Base-by-base conservation (phyloP, 345 rosid species). In the Bretschneidera sinensis region DNA sequence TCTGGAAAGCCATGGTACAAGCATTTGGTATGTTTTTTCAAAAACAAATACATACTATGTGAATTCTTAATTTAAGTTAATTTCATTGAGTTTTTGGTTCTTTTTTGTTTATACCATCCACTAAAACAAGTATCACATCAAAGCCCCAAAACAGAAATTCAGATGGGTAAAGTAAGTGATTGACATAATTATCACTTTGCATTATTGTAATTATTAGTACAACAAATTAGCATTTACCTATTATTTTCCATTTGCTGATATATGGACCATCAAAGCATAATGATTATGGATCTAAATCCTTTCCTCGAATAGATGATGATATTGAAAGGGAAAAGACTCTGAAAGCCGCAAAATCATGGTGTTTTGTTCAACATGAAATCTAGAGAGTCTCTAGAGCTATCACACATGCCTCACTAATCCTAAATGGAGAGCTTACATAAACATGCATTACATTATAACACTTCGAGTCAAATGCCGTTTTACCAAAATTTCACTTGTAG, bases 341-440 rank as follows among this genome's bases (percentile, higher is more conserved):
- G 0, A 68, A 79, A 24, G 86, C 84, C 1, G 51, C 78, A 43
- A 78, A 68, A 23, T 78, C 89, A 39, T 88, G 98, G 96, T 57
- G 61, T 15, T 25, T 31, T 55, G 96, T 88, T 49, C 94, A 88
- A 62, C 94, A 88, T 18, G 84, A 88, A 75, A 83, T 86, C 9
- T 88, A 94, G 91, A 79, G 94, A 76, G 85, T 86, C 62, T 70
- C 91, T 21, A 80, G 98, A 78, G 94, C n/a, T 57, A 50, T 88
- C 56, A 69, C 64, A 66, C 89, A 86, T 23, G 89, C 79, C 48
- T 79, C 94, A 22, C 68, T 74, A 51, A 89, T 88, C 64, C 85
- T 88, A 50, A 65, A n/a, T n/a, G n/a, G n/a, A n/a, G n/a, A n/a
- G n/a, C n/a, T n/a, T n/a, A 88, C 79, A 55, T 91, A 79, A 85